Evolutionary conservation across 1,139 yeast genomes (phyloP), one percentile per base, ranked within the genome.

Genomic region (Taiozyma sp.): DNA sequence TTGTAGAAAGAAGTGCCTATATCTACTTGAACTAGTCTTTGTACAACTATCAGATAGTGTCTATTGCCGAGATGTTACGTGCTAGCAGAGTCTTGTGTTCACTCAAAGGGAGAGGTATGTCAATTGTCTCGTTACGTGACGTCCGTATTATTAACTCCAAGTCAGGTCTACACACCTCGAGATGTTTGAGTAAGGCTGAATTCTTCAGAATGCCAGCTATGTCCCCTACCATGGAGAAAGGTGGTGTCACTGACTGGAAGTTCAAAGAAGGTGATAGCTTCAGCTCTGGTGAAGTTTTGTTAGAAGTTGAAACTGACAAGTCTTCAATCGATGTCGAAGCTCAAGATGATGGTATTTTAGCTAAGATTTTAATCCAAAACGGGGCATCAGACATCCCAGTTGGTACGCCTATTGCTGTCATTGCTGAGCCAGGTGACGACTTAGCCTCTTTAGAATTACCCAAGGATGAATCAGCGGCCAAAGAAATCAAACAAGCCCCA

Each of bases 211-310:
- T 93, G 98, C 99, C 99, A 4, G 97, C 99, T 29, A 89, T 93
- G 97, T 91, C 97, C 8, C 99, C 99, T 42, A 93, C 99, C 23
- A 93, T 93, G 99, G 90, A 93, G 30, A 91, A 85, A 66, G 99
- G 99, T 45, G 97, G 97, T n/a, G 80, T 93, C 60, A 90, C 90
- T n/a, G 77, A 82, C 51, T 93, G 99, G 99, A 89, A 90, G 68
- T 78, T 84, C 64, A 84, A 90, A 66, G 83, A 84, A 47, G 97
- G 97, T 44, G 95, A 89, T 14, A 56, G 74, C 8, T 92, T 86
- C 70, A 67, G 73, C 44, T 81, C 96, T 6, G 99, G 99, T 30
- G 98, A 93, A 65, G 91, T 88, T 3, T 70, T 91, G 51, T 71
- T 91, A 50, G 97, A 91, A 64, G 88, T 91, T 39, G 97, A 91